phyloP scores from a whole-genome alignment of 768 basidiomycete genomes.

The Tylopilus intermedius region DNA sequence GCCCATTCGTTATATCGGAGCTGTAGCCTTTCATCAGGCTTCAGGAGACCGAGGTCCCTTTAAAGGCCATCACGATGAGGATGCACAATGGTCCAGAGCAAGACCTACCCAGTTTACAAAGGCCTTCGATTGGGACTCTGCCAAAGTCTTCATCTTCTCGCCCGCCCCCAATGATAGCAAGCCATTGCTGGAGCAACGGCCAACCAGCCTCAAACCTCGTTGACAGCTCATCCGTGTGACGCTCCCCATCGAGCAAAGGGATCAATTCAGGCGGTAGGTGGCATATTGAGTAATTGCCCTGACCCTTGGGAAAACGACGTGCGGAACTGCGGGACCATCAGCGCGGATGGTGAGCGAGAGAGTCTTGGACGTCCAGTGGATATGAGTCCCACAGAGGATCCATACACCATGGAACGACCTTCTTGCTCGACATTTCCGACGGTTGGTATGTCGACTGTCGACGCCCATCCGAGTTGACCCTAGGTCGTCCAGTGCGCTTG shows the following conservation, averaged over 20 bases:
- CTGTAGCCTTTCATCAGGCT: slow-evolving; percentile 68
- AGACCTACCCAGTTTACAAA: slow-evolving; percentile 71
- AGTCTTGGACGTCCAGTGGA: slow-evolving; percentile 43
- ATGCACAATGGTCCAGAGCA: neutral
- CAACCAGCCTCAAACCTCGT: slow-evolving; percentile 79
- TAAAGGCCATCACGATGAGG: neutral
- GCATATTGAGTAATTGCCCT: slow-evolving; percentile 17
- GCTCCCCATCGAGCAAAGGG: slow-evolving; percentile 75
- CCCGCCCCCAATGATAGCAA: slow-evolving; percentile 55
- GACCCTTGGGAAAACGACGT: slow-evolving; percentile 23
- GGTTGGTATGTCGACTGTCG: slow-evolving; percentile 21
- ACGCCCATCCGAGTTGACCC: slow-evolving; percentile 30
- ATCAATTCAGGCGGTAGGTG: slow-evolving; percentile 49
- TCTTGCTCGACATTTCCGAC: slow-evolving; percentile 22
- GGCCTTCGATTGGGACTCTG: slow-evolving; percentile 66
- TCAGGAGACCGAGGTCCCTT: slow-evolving; percentile 77
- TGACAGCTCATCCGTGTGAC: slow-evolving; percentile 88
- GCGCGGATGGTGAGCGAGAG: slow-evolving; percentile 57
- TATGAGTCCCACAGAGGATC: slow-evolving; percentile 20
- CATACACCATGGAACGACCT: slow-evolving; percentile 22
- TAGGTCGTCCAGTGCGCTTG: slow-evolving; percentile 23
- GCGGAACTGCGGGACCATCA: slow-evolving; percentile 35
- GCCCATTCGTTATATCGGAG: slow-evolving; percentile 59
- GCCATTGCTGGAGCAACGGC: slow-evolving; percentile 74
- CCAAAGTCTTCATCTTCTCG: slow-evolving; percentile 66